These are phyloP conservation scores for Wickerhamomyces canadensis DNA, from an alignment of 805 yeast genomes.

Conservation along the genomic window DNA sequence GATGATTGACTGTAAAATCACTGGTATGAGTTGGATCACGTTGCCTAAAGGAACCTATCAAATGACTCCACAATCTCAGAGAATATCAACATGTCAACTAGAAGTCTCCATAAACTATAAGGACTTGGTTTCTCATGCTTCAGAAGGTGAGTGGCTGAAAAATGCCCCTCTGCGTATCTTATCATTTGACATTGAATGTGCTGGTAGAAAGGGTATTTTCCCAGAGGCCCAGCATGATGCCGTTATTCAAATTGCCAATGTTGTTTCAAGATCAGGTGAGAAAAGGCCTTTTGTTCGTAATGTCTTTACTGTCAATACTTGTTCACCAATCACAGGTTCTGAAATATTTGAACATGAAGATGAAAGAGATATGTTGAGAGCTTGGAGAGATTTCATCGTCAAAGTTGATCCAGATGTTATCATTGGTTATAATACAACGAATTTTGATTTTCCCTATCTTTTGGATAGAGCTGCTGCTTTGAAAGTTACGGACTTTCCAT, in stretches of 20 bases:
- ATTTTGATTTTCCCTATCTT: slow-evolving; percentile 92
- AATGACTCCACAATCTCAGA: slow-evolving; percentile 33
- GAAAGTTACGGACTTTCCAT: slow-evolving; percentile 64
- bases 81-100: slow-evolving; percentile 75
- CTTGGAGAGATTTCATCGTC: slow-evolving; percentile 83
- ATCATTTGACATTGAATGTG: slow-evolving; percentile 97
- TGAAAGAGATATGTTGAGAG: slow-evolving; percentile 77
- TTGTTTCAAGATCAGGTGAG: slow-evolving; percentile 80
- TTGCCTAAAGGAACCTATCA: slow-evolving; percentile 70
- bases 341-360: slow-evolving; percentile 70
- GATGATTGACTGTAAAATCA: slow-evolving; percentile 88
- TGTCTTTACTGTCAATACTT: slow-evolving; percentile 88
- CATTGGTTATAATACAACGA: slow-evolving; percentile 92
- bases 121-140: slow-evolving; percentile 70
- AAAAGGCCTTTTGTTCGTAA: slow-evolving; percentile 86
- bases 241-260: slow-evolving; percentile 95
- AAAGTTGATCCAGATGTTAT: slow-evolving; percentile 92
- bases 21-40: slow-evolving; percentile 97
- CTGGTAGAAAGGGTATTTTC: slow-evolving; percentile 94
- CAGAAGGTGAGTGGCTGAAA: slow-evolving; percentile 91
- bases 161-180: slow-evolving; percentile 91
- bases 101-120: slow-evolving; percentile 69
- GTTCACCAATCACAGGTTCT: slow-evolving; percentile 91
- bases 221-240: slow-evolving; percentile 94
- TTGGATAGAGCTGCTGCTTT: slow-evolving; percentile 81